A percentile compares a stretch with the other conserved stretches of the same genome.
These are phyloP conservation scores for Paramyrothecium sp. DNA, from an alignment of 2,329 filamentous ascomycete species.

Conservation along the genomic window DNA sequence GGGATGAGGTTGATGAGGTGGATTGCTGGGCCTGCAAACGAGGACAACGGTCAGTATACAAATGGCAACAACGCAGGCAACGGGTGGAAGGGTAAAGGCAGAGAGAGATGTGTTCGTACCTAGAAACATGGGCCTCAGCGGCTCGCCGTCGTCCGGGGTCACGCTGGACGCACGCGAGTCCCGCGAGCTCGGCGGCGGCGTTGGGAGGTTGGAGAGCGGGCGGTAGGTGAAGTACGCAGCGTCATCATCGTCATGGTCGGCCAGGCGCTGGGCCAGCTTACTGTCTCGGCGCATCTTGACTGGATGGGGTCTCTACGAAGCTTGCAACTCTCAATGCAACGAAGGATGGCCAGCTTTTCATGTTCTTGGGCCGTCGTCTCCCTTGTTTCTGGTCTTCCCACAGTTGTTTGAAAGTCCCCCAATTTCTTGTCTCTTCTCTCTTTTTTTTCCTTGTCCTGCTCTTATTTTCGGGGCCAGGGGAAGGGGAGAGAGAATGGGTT, in stretches of 20 bases:
- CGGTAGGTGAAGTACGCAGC: conserved; percentile 63
- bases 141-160: conserved; percentile 42
- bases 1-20: conserved; percentile 67
- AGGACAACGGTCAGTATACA: too few species aligned
- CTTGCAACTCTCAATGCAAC: background rate
- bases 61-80: too few species aligned
- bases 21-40: conserved; percentile 62
- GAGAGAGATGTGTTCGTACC: conserved; percentile 23
- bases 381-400: background rate
- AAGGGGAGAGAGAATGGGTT: too few species aligned
- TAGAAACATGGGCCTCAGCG: conserved; percentile 34
- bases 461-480: too few species aligned
- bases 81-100: conserved; percentile 4
- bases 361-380: background rate
- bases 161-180: conserved; percentile 41
- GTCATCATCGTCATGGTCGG: conserved; percentile 36
- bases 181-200: conserved; percentile 57
- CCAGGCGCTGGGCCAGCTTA: background rate
- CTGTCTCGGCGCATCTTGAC: conserved; percentile 10
- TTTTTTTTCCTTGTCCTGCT: background rate
- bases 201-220: conserved; percentile 66
- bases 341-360: background rate
- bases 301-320: background rate
- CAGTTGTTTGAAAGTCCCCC: too few species aligned
- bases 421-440: background rate